These are phyloP conservation scores for Lachnum nothofagi DNA, from an alignment of 2,329 filamentous ascomycete species.

Conservation along the genomic window DNA sequence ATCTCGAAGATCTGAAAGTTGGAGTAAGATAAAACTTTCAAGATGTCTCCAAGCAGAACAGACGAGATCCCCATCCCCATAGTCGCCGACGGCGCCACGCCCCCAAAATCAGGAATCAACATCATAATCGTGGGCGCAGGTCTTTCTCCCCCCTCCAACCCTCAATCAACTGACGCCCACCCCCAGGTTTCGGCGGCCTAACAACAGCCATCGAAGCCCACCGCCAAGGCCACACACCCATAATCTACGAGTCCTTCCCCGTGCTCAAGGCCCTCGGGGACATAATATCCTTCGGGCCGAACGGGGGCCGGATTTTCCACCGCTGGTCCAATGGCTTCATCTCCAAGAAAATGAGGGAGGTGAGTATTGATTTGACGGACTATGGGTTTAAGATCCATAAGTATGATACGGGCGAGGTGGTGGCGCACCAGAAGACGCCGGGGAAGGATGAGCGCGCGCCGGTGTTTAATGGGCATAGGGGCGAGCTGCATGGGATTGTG, in stretches of 20 bases:
- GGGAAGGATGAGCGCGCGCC: constrained; percentile 28
- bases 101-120: constrained; percentile 18
- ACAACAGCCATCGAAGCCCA: constrained; percentile 56
- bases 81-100: constrained; percentile 9
- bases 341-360: constrained; percentile 25
- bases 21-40: neutral
- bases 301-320: constrained; percentile 52
- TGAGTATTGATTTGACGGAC: constrained; percentile 24
- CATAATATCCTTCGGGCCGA: constrained; percentile 51
- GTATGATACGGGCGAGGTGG: constrained; percentile 30
- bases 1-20: neutral
- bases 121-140: constrained; percentile 23
- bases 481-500: constrained; percentile 50
- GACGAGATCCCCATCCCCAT: neutral
- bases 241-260: constrained; percentile 44
- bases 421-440: constrained; percentile 39
- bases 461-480: constrained; percentile 45
- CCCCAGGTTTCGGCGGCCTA: constrained; percentile 52
- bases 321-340: constrained; percentile 47
- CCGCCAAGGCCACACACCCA: constrained; percentile 51
- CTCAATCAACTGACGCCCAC: neutral
- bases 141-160: neutral
- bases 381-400: constrained; percentile 47
- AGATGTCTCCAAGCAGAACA: neutral
- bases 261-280: constrained; percentile 43